Evolutionary conservation across 805 yeast genomes (phyloP).

Genomic region (Torulaspora indica): DNA sequence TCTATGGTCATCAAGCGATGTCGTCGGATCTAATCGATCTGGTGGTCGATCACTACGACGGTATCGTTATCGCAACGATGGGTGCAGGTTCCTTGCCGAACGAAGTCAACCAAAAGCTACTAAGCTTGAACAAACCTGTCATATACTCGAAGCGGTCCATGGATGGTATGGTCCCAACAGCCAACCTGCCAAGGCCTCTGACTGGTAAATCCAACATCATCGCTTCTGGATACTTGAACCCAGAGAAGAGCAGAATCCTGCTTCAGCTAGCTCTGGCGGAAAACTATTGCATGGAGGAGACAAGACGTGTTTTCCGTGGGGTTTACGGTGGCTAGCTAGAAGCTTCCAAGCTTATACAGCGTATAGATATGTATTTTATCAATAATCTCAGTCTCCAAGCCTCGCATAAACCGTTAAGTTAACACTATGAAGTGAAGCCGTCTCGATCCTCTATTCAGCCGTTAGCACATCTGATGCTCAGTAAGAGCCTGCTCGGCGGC

Average conservation of each 20-base stretch:
- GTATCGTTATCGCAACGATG: slow-evolving; percentile 62
- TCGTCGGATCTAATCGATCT: slow-evolving; percentile 45
- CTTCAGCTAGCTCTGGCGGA: slow-evolving; percentile 52
- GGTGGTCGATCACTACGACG: slow-evolving; percentile 46
- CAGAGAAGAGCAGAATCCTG: slow-evolving; percentile 57
- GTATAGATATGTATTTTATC: neutral
- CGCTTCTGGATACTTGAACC: slow-evolving; percentile 62
- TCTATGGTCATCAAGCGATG: slow-evolving; percentile 61
- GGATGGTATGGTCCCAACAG: slow-evolving; percentile 66
- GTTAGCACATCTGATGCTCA: too few relatives aligned
- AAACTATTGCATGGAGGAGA: slow-evolving; percentile 38
- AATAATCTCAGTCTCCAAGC: neutral
- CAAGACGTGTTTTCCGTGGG: slow-evolving; percentile 44
- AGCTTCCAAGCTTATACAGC: neutral
- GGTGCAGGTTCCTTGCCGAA: slow-evolving; percentile 66
- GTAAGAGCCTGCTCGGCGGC: too few relatives aligned
- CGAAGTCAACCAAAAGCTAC: slow-evolving; percentile 43
- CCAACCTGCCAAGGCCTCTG: slow-evolving; percentile 39
- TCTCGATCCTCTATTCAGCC: too few relatives aligned
- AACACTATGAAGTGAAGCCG: neutral
- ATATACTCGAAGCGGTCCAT: slow-evolving; percentile 62
- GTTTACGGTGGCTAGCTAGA: slow-evolving; percentile 47
- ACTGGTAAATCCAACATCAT: slow-evolving; percentile 42
- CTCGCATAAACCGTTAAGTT: neutral
- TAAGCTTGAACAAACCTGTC: slow-evolving; percentile 46